These are phyloP conservation scores for Metschnikowia gelsemii DNA, from an alignment of 805 yeast species.

Conservation along the genomic window DNA sequence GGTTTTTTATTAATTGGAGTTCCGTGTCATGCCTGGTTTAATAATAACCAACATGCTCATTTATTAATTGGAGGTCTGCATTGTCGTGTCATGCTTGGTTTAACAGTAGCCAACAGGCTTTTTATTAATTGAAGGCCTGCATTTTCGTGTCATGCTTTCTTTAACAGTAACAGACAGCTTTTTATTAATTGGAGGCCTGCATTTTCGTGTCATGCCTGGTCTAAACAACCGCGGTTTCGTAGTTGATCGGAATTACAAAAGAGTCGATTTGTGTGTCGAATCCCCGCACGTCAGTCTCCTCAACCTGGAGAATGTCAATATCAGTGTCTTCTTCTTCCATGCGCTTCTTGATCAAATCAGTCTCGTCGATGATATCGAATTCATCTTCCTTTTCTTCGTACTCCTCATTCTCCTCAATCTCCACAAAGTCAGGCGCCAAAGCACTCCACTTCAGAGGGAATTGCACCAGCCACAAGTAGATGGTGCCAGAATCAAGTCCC, in stretches of 20 bases:
- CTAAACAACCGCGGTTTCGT: slow-evolving; percentile 22
- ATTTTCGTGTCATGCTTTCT: no score
- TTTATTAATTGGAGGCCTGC: no score
- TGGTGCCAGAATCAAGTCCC: slow-evolving; percentile 80
- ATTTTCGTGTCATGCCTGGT: not conserved
- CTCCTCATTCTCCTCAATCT: slow-evolving; percentile 86
- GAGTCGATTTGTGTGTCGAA: slow-evolving; percentile 50
- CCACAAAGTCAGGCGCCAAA: slow-evolving; percentile 93
- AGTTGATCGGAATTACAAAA: slow-evolving; percentile 60
- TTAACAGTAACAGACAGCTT: no score
- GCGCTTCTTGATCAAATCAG: slow-evolving; percentile 57
- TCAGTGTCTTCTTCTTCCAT: slow-evolving; percentile 57
- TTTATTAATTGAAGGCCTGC: no score
- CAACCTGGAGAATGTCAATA: slow-evolving; percentile 66
- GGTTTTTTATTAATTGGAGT: no score
- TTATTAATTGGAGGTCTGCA: no score
- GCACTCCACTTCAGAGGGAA: slow-evolving; percentile 96
- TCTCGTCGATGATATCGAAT: slow-evolving; percentile 76
- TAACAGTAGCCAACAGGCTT: no score
- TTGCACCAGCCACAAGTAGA: slow-evolving; percentile 77
- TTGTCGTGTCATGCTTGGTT: no score
- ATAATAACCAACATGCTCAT: no score
- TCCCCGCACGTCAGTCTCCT: slow-evolving; percentile 70
- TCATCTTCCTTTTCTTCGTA: slow-evolving; percentile 90
- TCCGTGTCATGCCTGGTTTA: no score